These are phyloP conservation scores for Euryodendron excelsum DNA, from an alignment of 148 eudicot species.

Conservation along the genomic window DNA sequence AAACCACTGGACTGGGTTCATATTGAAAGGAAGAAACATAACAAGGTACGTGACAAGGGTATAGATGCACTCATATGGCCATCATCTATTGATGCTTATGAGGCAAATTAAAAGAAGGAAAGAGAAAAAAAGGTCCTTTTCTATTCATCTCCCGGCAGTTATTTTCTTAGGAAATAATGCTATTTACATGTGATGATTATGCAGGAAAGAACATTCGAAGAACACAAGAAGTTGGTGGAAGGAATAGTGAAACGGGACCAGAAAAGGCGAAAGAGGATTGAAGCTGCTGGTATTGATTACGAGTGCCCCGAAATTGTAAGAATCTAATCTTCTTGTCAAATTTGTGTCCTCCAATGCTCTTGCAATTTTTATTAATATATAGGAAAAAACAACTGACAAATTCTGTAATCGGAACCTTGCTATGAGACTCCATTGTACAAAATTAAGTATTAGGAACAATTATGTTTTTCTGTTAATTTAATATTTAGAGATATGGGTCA, in stretches of 20 bases:
- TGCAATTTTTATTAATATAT: background rate
- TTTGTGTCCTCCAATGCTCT: background rate
- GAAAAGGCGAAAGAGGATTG: conserved; percentile 62
- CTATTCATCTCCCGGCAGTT: background rate
- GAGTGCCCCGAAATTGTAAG: conserved; percentile 85
- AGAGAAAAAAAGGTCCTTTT: background rate
- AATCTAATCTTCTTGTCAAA: background rate
- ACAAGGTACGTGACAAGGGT: conserved; percentile 50
- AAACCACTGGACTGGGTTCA: conserved; percentile 59
- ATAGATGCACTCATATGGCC: background rate
- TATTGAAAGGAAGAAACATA: conserved; percentile 59
- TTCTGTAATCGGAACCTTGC: no score
- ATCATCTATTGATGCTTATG: background rate
- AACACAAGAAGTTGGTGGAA: conserved; percentile 63
- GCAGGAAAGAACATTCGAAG: no score
- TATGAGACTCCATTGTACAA: no score
- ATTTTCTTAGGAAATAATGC: background rate
- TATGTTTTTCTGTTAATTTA: no score
- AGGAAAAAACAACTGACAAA: no score
- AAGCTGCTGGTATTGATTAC: conserved; percentile 86
- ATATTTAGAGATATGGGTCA: no score
- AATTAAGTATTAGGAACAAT: no score
- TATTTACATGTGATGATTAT: background rate
- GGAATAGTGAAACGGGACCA: conserved; percentile 62
- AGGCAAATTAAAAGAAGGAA: background rate